phyloP scores from a whole-genome alignment of 2,329 filamentous ascomycete genomes.

The Aspergillus eucalypticola region DNA sequence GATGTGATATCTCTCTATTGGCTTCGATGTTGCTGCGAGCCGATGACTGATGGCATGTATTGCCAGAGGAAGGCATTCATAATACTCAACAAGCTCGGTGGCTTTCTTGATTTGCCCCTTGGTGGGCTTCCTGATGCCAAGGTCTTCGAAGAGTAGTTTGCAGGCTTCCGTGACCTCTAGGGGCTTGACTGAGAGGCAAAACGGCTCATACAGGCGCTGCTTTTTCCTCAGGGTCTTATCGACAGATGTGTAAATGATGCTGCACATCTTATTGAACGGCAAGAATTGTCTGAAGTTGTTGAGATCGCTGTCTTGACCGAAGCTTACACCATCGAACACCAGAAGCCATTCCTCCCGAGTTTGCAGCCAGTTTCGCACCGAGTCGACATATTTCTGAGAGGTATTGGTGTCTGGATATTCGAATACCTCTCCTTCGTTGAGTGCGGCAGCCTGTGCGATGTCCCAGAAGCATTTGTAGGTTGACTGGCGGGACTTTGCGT shows the following conservation, averaged over 20 bases:
- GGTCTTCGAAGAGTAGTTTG: constrained; percentile 62
- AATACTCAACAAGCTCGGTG: constrained; percentile 62
- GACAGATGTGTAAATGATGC: constrained; percentile 69
- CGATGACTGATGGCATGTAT: constrained; percentile 67
- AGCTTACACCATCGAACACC: constrained; percentile 66
- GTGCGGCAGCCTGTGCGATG: constrained; percentile 60
- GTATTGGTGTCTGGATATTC: constrained; percentile 41
- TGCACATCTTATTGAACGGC: constrained; percentile 63
- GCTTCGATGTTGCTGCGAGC: constrained; percentile 61
- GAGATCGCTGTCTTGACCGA: constrained; percentile 56
- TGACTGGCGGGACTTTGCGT: constrained; percentile 61
- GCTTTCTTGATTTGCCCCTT: constrained; percentile 59
- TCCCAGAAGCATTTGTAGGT: constrained; percentile 65
- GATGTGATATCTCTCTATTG: constrained; percentile 61
- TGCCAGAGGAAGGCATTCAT: constrained; percentile 66
- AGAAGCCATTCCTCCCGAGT: constrained; percentile 65
- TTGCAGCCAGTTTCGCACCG: constrained; percentile 64
- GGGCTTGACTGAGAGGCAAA: constrained; percentile 58
- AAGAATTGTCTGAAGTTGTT: constrained; percentile 59
- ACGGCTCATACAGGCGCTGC: constrained; percentile 61
- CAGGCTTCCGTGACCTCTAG: constrained; percentile 60
- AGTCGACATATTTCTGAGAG: constrained; percentile 54
- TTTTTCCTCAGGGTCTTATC: constrained; percentile 59
- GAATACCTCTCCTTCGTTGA: constrained; percentile 47
- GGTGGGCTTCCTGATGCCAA: constrained; percentile 59